phyloP scores from a whole-genome alignment of 1,139 yeast genomes.

The Suzukiozyma palmioleophila region DNA sequence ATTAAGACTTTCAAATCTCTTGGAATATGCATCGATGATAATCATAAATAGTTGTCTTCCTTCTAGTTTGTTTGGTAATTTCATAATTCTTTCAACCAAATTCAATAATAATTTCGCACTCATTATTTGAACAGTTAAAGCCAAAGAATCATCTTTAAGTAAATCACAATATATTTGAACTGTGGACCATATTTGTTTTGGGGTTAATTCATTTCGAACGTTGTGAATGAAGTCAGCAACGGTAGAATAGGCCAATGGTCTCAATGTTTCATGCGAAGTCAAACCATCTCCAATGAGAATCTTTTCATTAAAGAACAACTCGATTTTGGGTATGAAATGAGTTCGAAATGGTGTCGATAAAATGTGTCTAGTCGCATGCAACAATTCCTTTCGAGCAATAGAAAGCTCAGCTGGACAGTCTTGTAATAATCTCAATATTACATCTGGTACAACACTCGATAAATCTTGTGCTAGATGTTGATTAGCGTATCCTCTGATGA shows the following conservation, averaged over 20 bases:
- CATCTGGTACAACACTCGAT: constrained; percentile 72
- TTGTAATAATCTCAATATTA: constrained; percentile 78
- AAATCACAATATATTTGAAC: constrained; percentile 79
- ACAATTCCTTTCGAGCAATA: constrained; percentile 84
- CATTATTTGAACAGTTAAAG: constrained; percentile 93
- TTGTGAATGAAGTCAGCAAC: constrained; percentile 95
- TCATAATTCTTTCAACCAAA: constrained; percentile 83
- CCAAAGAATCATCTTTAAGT: constrained; percentile 76
- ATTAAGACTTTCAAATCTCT: constrained; percentile 73
- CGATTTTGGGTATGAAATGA: constrained; percentile 81
- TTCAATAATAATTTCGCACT: constrained; percentile 88
- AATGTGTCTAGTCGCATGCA: constrained; percentile 93
- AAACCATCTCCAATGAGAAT: constrained; percentile 90
- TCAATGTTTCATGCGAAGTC: constrained; percentile 81
- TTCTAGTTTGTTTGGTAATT: constrained; percentile 75
- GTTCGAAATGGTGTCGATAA: constrained; percentile 82
- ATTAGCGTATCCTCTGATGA: constrained; percentile 77
- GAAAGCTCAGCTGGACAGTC: constrained; percentile 97
- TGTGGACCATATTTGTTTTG: constrained; percentile 84
- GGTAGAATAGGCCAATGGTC: constrained; percentile 91
- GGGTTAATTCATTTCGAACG: constrained; percentile 78
- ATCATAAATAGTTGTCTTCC: constrained; percentile 80
- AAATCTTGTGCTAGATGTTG: constrained; percentile 61
- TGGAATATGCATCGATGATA: constrained; percentile 84
- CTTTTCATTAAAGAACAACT: constrained; percentile 77